Conservation (phyloP, 305 asterid genomes). For the Fraxinus xanthoxyloides region DNA sequence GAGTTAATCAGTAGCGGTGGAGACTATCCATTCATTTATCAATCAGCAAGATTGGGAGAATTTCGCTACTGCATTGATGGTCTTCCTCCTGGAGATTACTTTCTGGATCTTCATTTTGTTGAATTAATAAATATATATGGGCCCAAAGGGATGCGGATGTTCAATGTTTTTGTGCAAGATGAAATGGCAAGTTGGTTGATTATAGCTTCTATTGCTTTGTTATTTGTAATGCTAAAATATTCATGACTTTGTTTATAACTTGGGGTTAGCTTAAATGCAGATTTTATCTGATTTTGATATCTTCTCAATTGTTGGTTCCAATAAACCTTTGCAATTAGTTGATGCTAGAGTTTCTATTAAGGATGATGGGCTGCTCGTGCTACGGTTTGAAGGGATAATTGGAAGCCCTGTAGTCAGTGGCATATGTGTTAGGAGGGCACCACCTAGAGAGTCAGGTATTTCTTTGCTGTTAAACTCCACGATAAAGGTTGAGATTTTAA, state of each 20-base stretch:
- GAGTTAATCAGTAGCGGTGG: constrained; percentile 71
- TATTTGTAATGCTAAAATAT: constrained; percentile 4
- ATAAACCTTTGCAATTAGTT: constrained; percentile 81
- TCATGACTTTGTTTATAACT: constrained; percentile 19
- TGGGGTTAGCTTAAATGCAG: constrained; percentile 44
- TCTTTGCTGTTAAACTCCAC: constrained; percentile 9
- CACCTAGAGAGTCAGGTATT: constrained; percentile 51
- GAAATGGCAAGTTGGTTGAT: constrained; percentile 67
- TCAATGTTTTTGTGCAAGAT: constrained; percentile 77
- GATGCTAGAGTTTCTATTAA: constrained; percentile 64
- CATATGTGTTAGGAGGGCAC: constrained; percentile 68
- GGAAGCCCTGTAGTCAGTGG: constrained; percentile 94
- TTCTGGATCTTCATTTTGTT: constrained; percentile 81
- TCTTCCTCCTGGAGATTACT: constrained; percentile 70
- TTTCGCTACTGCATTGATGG: constrained; percentile 60
- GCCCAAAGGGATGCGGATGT: constrained; percentile 93
- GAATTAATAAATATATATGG: constrained; percentile 82
- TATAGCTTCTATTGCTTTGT: background rate
- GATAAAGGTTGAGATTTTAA: background rate
- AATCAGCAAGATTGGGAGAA: constrained; percentile 75
- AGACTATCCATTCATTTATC: constrained; percentile 66
- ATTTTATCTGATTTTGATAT: constrained; percentile 82
- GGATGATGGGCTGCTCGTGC: constrained; percentile 54
- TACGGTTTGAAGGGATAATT: constrained; percentile 73
- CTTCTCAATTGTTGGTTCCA: constrained; percentile 86